Evolutionary conservation across 495 filamentous ascomycete genomes (phyloP), one percentile per base, ranked within the genome.

Genomic region (Aspergillus affinis): DNA sequence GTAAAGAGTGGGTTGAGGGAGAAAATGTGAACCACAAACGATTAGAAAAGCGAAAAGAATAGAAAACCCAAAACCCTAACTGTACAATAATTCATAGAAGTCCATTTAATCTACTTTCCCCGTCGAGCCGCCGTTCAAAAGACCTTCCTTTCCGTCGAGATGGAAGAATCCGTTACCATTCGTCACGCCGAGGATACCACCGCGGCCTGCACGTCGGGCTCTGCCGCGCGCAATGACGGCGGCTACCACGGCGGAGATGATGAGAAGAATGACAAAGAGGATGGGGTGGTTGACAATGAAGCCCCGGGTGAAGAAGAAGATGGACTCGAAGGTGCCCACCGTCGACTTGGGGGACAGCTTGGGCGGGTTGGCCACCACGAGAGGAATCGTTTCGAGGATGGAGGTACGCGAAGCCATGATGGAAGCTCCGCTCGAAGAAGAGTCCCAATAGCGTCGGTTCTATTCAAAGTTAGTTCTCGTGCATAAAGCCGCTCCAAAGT

Each of bases 391-490:
- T 75, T 98, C 94, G 36, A 97, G 87, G 68, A 98, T 98, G 8
- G 91, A 93, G 6, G 93, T 95, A 51, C 94, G 90, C 6, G 90
- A 93, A 45, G 92, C 89, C 61, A 93, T 86, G 66, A 98, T 97
- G 47, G 83, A 78, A 70, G 90, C 90, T 55, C 92, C 93, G 6
- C 90, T 94, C 46, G 88, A 89, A 54, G 94, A 96, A 27, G 81
- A 84, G 70, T 98, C 94, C 95, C 95, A 98, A 76, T 97, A 98
- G 57, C 88, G 84, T 57, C 90, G 91, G 75, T 89, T 91, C 92
- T 97, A 66, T 32, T 36, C 32, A 12, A 54, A 47, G 64, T 80
- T 61, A 78, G 75, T 59, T 26, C 51, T 68, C 17, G 59, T 41
- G 52, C 23, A n/a, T 27, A 54, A 45, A 50, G 36, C 29, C 54